Evolutionary conservation across 164 flowering plant genomes (phyloP), one percentile per base, ranked within the genome.

Genomic region (Stephania japonica): DNA sequence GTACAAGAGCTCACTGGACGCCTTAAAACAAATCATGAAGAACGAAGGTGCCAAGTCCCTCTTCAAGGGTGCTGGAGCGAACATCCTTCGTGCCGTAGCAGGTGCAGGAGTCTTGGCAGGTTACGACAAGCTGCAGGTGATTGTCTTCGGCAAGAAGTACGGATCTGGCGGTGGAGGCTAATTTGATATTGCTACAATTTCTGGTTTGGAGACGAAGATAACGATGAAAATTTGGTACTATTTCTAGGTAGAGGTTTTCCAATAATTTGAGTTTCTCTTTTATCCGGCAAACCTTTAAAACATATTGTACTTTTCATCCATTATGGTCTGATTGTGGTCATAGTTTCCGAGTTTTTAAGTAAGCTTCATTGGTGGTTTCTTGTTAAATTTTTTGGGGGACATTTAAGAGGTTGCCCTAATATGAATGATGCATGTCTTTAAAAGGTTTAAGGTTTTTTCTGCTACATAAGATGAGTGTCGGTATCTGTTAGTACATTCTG

Each of bases 21-120:
- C 82, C 19, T 81, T 85, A 59, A 2, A 50, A 12, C 84, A 74
- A 76, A 85, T 85, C 25, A 3, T 85, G 25, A 81, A 81, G 78
- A 85, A 81, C 26, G 87, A 85, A 73, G 87, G 85, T 7, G 61
- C 77, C 11, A 83, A 80, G 65, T 85, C 87, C 65, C 84, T 85
- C 65, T 85, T 83, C 74, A 85, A 85, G 78, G 87, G 87, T 47
- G 87, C 85, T 5, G 87, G 87, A 61, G 85, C 87, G 62, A 85
- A 85, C 75, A 81, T 85, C 49, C 73, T 83, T 56, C 83, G 87
- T 62, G 87, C 83, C 2, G 87, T 85, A 67, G 87, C 87, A 23
- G 87, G 87, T 78, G 87, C 87, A 63, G 87, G 87, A 72, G 87
- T 81, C 68, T 75, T 83, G 13, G 85, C 87, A 24, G 85, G 87